Base-by-base conservation (phyloP, 306 rosid genomes). In the Fragaria ananassa region DNA sequence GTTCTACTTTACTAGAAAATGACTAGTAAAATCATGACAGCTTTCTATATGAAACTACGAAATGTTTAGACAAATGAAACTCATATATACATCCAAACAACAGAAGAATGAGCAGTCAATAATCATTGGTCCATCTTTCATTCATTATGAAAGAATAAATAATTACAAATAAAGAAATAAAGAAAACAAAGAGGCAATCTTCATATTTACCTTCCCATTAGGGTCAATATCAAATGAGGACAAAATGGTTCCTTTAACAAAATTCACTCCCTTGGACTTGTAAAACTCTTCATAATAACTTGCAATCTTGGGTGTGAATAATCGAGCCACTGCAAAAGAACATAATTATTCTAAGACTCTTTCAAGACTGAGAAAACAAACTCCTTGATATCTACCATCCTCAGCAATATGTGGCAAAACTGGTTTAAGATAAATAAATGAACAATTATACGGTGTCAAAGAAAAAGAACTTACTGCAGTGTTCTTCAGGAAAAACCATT, bases 401-500 rank as follows among this genome's bases (percentile, higher is more conserved):
- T 17, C 1, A 34, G 8, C 6, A 66, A 41, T 27, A 46, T 29
- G 57, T 17, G 13, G 18, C 27, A 63, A 70, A 42, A 18, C 15
- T 45, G 68, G 67, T 27, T n/a, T 61, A 31, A n/a, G 60, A 62
- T 74, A 47, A 54, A 6, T 31, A 37, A 27, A 60, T 2, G 5
- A 58, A 54, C 31, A 42, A 46, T 35, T 17, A 70, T 39, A 71
- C 10, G 34, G 68, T 14, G n/a, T 68, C 46, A 4, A 37, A 77
- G 73, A 4, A 6, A 44, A 34, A 76, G 56, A 78, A 86, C 97
- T 83, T 85, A 92, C 99, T 95, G 91, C 98, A 95, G 86, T 95
- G 98, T 70, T 88, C 93, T 87, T 95, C 99, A 5, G 99, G 99
- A 87, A 95, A 95, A 82, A 95, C 96, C 97, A 92, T 88, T 54